Base-by-base conservation (phyloP, 225 moss, liverwort and hornwort species). In the Pleurozium schreberi region DNA sequence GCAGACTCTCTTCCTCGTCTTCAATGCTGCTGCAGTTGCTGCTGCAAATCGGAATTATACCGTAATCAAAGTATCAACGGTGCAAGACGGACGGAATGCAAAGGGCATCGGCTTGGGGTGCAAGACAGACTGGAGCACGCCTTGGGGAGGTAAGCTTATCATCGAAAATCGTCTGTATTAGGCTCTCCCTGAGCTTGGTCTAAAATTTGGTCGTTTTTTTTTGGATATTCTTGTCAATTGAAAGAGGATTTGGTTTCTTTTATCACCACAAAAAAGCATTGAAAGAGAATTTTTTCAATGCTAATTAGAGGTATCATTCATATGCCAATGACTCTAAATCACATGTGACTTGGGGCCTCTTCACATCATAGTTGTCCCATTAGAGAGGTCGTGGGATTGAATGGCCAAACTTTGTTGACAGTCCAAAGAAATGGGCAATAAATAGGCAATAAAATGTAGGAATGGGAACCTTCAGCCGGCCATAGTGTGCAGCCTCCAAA, bases 311-410 rank as follows among this genome's bases (percentile, higher is more conserved):
- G 17, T 43, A 26, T 9, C 12, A 15, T 27, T 40, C 3, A 42
- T 5, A 25, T 1, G 0, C 0, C 5, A 25, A 40, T 40, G 25
- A 40, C 5, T 8, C 0, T n/a, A n/a, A n/a, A 4, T 42, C n/a
- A 68, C 7, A n/a, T n/a, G 3, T n/a, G n/a, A n/a, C 0, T 70
- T 69, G 4, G 4, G 21, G 58, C 11, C 21, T 9, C 58, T 58
- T 58, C 58, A 58, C 20, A 9, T 19, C 6, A 57, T 57, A 8
- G 11, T 8, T 8, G 20, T 57, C 19, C 57, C 5, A 57, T 18
- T 57, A 18, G 11, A 57, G 20, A 57, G 57, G 57, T 20, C 8
- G 57, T 57, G 8, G 19, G 20, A 57, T 57, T 18, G 57, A 57
- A 6, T 57, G 18, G 57, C 20, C 18, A 57, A 57, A 18, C 19